A percentile compares a stretch with the other conserved stretches of the same genome.
phyloP scores from a whole-genome alignment of 2,329 filamentous ascomycete species.

The Paracoccidioides brasiliensis region DNA sequence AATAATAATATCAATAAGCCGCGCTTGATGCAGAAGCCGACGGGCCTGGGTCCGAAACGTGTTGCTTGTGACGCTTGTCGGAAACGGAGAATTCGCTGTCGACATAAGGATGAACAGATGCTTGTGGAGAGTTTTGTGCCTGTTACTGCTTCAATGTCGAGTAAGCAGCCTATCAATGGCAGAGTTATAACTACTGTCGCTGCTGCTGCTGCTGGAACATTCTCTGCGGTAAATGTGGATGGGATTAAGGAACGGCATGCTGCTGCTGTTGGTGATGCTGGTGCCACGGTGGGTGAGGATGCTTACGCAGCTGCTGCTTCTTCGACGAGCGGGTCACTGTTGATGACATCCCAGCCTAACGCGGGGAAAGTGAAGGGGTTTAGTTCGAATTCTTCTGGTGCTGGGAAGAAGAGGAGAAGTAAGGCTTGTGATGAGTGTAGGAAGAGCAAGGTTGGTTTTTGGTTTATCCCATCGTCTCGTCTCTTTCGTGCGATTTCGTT shows the following conservation, averaged over 20 bases:
- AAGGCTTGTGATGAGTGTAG: slow-evolving; percentile 55
- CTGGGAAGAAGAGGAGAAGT: slow-evolving; percentile 43
- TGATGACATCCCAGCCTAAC: neutral
- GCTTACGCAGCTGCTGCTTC: neutral
- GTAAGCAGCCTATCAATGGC: neutral
- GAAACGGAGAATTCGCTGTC: slow-evolving; percentile 49
- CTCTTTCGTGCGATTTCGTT: slow-evolving; percentile 10
- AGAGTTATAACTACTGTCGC: slow-evolving; percentile 1
- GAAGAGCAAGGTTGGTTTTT: slow-evolving; percentile 48
- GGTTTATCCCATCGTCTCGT: neutral
- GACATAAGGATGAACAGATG: slow-evolving; percentile 45
- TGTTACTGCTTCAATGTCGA: neutral
- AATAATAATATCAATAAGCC: neutral
- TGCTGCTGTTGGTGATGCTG: neutral
- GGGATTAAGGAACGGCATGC: neutral
- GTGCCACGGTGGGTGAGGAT: too few species aligned
- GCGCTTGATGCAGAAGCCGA: slow-evolving; percentile 19
- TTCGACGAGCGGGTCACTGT: neutral
- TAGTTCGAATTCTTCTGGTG: slow-evolving; percentile 21
- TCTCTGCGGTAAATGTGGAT: neutral
- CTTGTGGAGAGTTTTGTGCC: slow-evolving; percentile 9
- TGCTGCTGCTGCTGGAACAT: neutral
- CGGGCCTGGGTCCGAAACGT: slow-evolving; percentile 45
- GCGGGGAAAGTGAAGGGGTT: slow-evolving; percentile 16
- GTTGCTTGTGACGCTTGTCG: slow-evolving; percentile 51